Percentiles rank a stretch among this genome's conserved stretches.
These are phyloP conservation scores for Gyromitra esculenta DNA, from an alignment of 2,329 filamentous ascomycete genomes.

Conservation along the genomic window DNA sequence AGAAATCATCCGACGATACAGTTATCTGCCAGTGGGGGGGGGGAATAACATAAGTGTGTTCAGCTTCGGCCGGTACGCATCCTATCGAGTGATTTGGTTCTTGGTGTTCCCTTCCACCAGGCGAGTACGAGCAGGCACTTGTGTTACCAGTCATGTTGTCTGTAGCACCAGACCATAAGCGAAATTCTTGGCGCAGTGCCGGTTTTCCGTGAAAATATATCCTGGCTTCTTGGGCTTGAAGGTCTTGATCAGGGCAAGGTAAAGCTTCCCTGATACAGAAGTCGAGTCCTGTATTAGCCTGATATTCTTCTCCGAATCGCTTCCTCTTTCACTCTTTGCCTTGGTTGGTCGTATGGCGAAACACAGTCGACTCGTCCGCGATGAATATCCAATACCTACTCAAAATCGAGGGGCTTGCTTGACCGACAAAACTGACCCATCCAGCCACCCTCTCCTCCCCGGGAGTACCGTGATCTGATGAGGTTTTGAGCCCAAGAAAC, in stretches of 20 bases:
- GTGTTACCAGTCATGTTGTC: background rate
- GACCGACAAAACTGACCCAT: no score
- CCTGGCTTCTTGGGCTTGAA: background rate
- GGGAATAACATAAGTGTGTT: no score
- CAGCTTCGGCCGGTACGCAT: background rate
- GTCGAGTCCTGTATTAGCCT: slow-evolving; percentile 7
- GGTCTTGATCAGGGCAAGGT: background rate
- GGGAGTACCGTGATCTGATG: background rate
- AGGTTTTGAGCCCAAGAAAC: background rate
- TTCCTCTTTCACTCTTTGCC: background rate
- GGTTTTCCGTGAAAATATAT: slow-evolving; percentile 4
- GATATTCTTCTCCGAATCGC: background rate
- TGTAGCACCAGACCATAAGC: background rate
- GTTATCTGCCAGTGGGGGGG: no score
- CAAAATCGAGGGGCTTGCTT: no score
- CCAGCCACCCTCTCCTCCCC: no score
- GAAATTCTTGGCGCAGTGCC: slow-evolving; percentile 9
- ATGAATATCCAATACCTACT: no score
- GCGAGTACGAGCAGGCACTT: background rate
- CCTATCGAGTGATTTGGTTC: background rate
- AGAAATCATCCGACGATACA: background rate
- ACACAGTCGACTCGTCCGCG: no score
- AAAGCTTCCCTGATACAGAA: slow-evolving; percentile 17
- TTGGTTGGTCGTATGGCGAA: background rate
- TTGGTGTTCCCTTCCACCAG: background rate